Base-by-base conservation (phyloP, 148 eudicot species). In the Rhododendron molle region DNA sequence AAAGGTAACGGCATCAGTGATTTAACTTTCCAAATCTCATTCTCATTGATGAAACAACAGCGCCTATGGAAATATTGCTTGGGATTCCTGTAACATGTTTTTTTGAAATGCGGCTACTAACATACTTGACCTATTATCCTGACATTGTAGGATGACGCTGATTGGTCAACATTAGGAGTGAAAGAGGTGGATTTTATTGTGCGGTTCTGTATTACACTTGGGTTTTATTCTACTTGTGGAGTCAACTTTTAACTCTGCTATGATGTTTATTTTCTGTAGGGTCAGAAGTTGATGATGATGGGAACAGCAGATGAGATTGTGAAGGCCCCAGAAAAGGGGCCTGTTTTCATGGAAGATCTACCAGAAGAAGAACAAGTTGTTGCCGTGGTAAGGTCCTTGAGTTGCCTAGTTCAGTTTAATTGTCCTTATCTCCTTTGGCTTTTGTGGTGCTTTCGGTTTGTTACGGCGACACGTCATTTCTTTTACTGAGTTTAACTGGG, bases 281-380 rank as follows among this genome's bases (percentile, higher is more conserved):
- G 99, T 89, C 99, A 97, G 88, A 92, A 93, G 78, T 87, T 97
- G 87, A 97, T 97, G 99, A 97, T 97, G 99, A 95, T 97, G 99
- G 99, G 99, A 89, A 97, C 98, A 87, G 98, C 98, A 11, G 99
- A 97, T 89, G 99, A 97, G 92, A 90, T 97, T 81, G 92, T 97
- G 80, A 97, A 95, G 92, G 99, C 98, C 83, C 99, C 99, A 60
- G 99, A 97, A 88, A 97, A 97, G 91, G 95, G 94, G 40, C 92
- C 96, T 47, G 92, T 97, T 62, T 97, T 97, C 87, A 89, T 93
- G 88, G 99, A 97, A 86, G 99, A 97, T 87, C 92, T 97, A 87
- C 99, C 98, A 38, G 99, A 97, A 92, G 98, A 97, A 90, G 99
- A 95, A 88, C 99, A 91, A 92, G 98, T 73, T 38, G 92, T 88